phyloP scores from a whole-genome alignment of 176 grass and related monocot species.

The Musa acuminata region DNA sequence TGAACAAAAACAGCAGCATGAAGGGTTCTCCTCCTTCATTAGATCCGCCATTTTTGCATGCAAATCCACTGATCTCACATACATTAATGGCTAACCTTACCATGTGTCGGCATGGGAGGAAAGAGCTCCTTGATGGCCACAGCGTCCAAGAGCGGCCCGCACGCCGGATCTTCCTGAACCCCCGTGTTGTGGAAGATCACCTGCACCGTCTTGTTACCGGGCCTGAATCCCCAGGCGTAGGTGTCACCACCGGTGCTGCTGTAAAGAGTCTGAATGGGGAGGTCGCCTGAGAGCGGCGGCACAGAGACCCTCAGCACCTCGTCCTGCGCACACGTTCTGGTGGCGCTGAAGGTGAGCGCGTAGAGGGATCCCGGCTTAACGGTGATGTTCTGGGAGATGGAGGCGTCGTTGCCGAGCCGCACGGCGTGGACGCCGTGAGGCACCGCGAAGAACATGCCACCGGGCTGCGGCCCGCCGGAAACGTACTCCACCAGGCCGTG shows the following conservation, averaged over 20 bases:
- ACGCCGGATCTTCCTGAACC: constrained; percentile 64
- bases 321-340: constrained; percentile 90
- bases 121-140: constrained; percentile 91
- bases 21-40: too few relatives aligned
- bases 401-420: constrained; percentile 61
- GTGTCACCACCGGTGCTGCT: constrained; percentile 60
- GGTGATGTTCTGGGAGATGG: constrained; percentile 70
- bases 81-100: constrained; percentile 8
- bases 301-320: constrained; percentile 35
- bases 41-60: too few relatives aligned
- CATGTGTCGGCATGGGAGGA: constrained; percentile 61
- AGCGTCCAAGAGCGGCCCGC: constrained; percentile 77
- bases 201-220: constrained; percentile 32
- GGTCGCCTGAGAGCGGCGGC: constrained; percentile 60
- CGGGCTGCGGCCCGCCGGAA: constrained; percentile 70
- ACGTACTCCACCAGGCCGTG: constrained; percentile 71
- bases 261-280: constrained; percentile 81
- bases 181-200: constrained; percentile 82
- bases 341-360: constrained; percentile 83
- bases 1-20: too few relatives aligned
- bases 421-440: constrained; percentile 78
- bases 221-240: constrained; percentile 83
- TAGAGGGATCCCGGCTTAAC: constrained; percentile 73
- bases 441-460: constrained; percentile 88
- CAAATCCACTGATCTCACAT: too few relatives aligned